phyloP scores from a whole-genome alignment of 164 flowering plant species.

The Chloranthus sessilifolius region DNA sequence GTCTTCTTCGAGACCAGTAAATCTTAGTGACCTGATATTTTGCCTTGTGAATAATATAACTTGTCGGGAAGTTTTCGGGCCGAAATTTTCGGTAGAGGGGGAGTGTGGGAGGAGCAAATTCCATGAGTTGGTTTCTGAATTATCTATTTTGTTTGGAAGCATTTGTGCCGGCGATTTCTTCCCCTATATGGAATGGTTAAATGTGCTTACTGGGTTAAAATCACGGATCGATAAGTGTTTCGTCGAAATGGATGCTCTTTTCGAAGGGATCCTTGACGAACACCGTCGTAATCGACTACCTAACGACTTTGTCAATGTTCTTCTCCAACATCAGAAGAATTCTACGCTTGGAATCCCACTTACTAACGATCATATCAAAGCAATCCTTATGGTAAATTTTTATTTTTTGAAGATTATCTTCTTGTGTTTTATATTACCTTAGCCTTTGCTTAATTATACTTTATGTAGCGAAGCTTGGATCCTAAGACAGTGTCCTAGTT shows the following conservation, averaged over 20 bases:
- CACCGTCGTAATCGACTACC: slow-evolving; percentile 21
- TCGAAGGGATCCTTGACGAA: slow-evolving; percentile 38
- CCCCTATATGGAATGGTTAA: slow-evolving; percentile 46
- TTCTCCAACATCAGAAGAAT: slow-evolving; percentile 34
- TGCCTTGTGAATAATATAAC: slow-evolving; percentile 16
- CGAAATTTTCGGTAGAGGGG: slow-evolving; percentile 8
- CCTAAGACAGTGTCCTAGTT: no score
- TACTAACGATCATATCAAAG: slow-evolving; percentile 12
- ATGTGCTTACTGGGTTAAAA: slow-evolving; percentile 38
- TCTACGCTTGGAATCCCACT: neutral
- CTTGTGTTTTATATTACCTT: no score
- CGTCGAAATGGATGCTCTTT: slow-evolving; percentile 34
- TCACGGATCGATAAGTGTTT: slow-evolving; percentile 26
- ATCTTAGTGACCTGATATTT: slow-evolving; percentile 24
- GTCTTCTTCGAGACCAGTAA: slow-evolving; percentile 3
- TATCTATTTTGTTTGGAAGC: slow-evolving; percentile 46
- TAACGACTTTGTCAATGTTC: slow-evolving; percentile 49
- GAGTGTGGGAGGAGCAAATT: neutral
- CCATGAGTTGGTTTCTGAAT: slow-evolving; percentile 5
- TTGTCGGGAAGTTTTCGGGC: slow-evolving; percentile 30
- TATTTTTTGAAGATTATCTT: neutral
- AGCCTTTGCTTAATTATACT: no score
- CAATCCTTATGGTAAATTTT: slow-evolving; percentile 10
- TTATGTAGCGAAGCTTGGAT: no score
- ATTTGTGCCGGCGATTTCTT: slow-evolving; percentile 50